These are phyloP conservation scores for Vitis hybrid DNA, from an alignment of 177 flowering plant species.

Conservation along the genomic window DNA sequence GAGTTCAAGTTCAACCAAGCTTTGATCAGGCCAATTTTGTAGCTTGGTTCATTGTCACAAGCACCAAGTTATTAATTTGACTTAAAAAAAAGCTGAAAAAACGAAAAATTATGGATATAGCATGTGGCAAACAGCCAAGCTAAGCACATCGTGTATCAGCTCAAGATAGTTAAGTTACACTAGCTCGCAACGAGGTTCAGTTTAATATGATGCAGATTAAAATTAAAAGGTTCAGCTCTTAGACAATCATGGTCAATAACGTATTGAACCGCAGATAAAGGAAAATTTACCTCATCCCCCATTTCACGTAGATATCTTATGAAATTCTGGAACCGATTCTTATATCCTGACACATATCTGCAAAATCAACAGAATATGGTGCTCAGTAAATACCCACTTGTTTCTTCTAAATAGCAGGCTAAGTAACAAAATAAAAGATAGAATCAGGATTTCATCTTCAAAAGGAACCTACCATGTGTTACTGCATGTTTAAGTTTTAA, in stretches of 20 bases:
- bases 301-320: constrained; percentile 90
- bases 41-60: too few species aligned
- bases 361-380: constrained; percentile 21
- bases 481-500: too few species aligned
- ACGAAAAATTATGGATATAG: neutral
- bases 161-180: constrained; percentile 4
- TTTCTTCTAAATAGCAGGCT: too few species aligned
- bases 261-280: neutral
- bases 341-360: constrained; percentile 97
- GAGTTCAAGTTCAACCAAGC: too few species aligned
- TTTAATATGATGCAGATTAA: too few species aligned
- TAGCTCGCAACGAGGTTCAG: neutral
- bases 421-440: too few species aligned
- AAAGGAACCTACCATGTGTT: too few species aligned
- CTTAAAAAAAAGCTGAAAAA: neutral
- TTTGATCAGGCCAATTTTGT: too few species aligned
- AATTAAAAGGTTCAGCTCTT: neutral
- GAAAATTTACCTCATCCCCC: constrained; percentile 89
- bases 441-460: too few species aligned
- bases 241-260: neutral
- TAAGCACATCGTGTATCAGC: too few species aligned
- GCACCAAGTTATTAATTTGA: neutral
- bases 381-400: constrained; percentile 2
- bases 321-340: constrained; percentile 94
- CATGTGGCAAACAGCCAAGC: too few species aligned